Conservation (phyloP, 2,329 filamentous ascomycete genomes). For the Pochonia chlamydosporia region DNA sequence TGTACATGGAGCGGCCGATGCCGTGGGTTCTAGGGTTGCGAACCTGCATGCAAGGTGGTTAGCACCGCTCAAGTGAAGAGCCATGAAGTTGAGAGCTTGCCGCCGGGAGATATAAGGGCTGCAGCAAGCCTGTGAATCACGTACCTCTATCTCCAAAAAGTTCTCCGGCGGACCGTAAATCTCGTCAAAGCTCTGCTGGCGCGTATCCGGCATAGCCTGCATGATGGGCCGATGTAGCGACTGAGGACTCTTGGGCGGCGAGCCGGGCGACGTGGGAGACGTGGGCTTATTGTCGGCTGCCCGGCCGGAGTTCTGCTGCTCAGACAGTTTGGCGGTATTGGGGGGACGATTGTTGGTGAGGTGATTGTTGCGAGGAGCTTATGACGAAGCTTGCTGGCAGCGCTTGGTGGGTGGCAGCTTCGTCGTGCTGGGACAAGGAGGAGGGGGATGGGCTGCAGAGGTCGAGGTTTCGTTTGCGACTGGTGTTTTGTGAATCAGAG, state of each 20-base stretch:
- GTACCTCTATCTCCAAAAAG: conserved; percentile 94
- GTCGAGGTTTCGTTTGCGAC: not conserved
- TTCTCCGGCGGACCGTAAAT: conserved; percentile 98
- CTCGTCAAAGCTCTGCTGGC: conserved; percentile 95
- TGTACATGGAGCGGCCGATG: conserved; percentile 94
- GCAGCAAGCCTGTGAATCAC: conserved; percentile 15
- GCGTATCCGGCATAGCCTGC: conserved; percentile 65
- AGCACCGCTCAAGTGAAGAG: not conserved
- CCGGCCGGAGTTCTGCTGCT: conserved; percentile 28
- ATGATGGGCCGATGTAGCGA: conserved; percentile 46
- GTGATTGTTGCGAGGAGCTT: not conserved
- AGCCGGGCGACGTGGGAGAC: conserved; percentile 7
- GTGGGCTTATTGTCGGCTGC: conserved; percentile 16
- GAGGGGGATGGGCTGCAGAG: too few species aligned
- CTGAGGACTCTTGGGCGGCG: conserved; percentile 28
- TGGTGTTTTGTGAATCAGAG: not conserved
- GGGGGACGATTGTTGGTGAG: not conserved
- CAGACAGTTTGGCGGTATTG: conserved; percentile 37
- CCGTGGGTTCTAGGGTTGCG: conserved; percentile 91
- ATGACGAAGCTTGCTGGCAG: not conserved
- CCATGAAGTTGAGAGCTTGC: not conserved
- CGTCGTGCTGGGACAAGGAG: not conserved
- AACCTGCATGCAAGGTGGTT: conserved; percentile 52
- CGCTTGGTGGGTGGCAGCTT: not conserved
- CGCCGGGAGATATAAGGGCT: not conserved